Evolutionary conservation across 164 flowering plant species (phyloP).

Genomic region (Nymphaea thermarum): DNA sequence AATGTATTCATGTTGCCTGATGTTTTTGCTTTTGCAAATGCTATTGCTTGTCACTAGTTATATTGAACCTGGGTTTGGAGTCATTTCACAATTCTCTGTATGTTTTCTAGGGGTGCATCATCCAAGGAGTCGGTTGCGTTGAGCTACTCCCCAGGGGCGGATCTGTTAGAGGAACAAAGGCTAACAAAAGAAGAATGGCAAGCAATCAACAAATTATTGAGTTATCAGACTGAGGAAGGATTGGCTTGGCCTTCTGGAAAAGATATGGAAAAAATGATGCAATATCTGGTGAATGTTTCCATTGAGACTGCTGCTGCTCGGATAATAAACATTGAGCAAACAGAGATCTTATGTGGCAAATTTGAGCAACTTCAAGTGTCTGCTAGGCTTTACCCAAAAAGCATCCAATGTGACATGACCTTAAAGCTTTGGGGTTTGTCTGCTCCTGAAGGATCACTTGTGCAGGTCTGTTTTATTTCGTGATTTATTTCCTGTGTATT

Average conservation of each 20-base stretch:
- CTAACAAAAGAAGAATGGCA: conserved; percentile 96
- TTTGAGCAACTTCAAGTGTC: conserved; percentile 79
- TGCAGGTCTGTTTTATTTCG: conserved; percentile 49
- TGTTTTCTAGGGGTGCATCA: too few species aligned
- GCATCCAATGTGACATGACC: conserved; percentile 66
- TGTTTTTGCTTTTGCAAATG: too few species aligned
- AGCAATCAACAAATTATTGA: conserved; percentile 73
- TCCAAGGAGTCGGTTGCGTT: too few species aligned
- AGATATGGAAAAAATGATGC: conserved; percentile 64
- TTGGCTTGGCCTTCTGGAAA: conserved; percentile 37
- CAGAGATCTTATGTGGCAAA: conserved; percentile 85
- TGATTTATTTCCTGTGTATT: conserved; percentile 2
- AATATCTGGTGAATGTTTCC: conserved; percentile 53
- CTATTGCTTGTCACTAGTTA: too few species aligned
- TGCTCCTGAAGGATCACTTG: conserved; percentile 95
- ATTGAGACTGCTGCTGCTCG: conserved; percentile 79
- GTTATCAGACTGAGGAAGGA: conserved; percentile 85
- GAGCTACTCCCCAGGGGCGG: too few species aligned
- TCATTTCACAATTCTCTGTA: too few species aligned
- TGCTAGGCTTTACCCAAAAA: conserved; percentile 62
- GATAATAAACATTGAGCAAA: conserved; percentile 45
- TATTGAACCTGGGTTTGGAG: too few species aligned
- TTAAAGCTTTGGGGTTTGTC: conserved; percentile 83
- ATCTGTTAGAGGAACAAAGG: conserved; percentile 29
- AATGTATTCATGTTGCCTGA: too few species aligned